Evolutionary conservation across 2,329 filamentous ascomycete species (phyloP).

Genomic region (Ophiostoma perfectum): DNA sequence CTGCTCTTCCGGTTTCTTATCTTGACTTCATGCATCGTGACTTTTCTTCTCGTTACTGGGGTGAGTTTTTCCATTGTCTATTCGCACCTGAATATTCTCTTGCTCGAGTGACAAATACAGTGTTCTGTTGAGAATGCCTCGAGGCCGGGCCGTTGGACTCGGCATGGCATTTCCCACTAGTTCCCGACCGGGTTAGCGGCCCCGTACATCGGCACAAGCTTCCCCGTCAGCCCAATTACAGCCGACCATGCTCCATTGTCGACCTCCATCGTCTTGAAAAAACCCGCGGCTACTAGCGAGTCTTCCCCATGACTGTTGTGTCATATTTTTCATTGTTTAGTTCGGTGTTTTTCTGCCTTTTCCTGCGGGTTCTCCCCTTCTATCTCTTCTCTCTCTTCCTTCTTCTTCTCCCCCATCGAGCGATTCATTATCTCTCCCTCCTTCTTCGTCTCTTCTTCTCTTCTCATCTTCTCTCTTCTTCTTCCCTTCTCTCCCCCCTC

Average conservation of each 20-base stretch:
- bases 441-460: background rate
- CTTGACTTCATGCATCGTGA: no score
- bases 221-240: background rate
- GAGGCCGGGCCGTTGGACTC: slow-evolving; percentile 8
- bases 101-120: background rate
- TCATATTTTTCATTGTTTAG: background rate
- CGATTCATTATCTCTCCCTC: background rate
- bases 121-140: background rate
- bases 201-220: slow-evolving; percentile 1
- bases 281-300: background rate
- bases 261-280: no score
- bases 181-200: background rate
- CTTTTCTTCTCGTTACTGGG: no score
- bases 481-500: background rate
- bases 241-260: background rate
- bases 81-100: background rate
- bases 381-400: background rate
- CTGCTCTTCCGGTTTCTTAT: no score
- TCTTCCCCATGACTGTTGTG: background rate
- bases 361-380: no score
- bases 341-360: background rate
- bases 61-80: no score
- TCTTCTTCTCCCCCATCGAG: background rate
- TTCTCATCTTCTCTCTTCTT: background rate
- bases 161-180: background rate